These are phyloP conservation scores for Cercospora brassicicola DNA, from an alignment of 2,329 filamentous ascomycete species.

Conservation along the genomic window DNA sequence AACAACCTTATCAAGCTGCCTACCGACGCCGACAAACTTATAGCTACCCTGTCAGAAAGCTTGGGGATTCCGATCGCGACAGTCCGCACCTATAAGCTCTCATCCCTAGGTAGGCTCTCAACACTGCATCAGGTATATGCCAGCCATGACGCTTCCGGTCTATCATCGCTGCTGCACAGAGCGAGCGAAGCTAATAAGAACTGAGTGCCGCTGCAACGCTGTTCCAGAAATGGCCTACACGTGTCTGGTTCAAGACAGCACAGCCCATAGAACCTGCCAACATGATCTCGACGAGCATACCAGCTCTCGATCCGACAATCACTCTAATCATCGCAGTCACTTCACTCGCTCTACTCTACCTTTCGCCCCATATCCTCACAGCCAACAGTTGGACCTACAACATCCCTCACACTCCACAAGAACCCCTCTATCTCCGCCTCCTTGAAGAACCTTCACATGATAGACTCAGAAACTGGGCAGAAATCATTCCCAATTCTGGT, in stretches of 20 bases:
- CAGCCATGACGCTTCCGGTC: no score
- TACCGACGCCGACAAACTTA: no score
- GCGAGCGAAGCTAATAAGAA: no score
- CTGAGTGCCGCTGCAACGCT: no score
- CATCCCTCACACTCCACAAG: not conserved
- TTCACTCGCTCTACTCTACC: not conserved
- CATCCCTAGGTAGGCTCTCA: no score
- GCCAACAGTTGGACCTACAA: not conserved
- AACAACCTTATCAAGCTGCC: no score
- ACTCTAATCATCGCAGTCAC: not conserved
- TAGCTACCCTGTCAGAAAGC: no score
- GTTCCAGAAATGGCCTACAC: no score
- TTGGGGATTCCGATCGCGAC: no score
- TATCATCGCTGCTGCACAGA: no score
- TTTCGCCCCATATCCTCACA: not conserved
- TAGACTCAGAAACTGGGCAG: not conserved
- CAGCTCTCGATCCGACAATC: not conserved
- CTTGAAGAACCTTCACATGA: not conserved
- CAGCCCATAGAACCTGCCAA: not conserved
- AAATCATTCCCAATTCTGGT: conserved; percentile 10
- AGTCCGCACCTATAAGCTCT: no score
- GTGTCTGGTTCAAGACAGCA: not conserved
- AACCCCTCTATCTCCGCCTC: not conserved
- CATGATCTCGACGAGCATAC: not conserved
- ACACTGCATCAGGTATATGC: no score